These are phyloP conservation scores for Chytriomyces sp. DNA, from an alignment of 192 early-diverging fungal species.

Conservation along the genomic window DNA sequence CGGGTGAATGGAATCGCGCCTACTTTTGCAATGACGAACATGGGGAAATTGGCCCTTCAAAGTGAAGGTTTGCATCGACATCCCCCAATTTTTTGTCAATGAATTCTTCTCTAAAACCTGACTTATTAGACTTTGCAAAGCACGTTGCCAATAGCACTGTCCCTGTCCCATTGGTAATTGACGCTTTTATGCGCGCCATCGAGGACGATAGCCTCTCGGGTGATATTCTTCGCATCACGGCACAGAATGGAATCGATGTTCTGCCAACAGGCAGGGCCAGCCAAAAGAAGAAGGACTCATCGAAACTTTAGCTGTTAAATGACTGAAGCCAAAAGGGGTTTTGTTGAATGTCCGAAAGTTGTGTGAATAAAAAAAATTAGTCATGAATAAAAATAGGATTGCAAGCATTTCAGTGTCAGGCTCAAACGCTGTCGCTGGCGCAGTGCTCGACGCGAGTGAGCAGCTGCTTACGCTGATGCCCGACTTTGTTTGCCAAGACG, in stretches of 20 bases:
- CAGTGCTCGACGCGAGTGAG: no score
- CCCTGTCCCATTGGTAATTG: slow-evolving; percentile 49
- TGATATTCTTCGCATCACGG: slow-evolving; percentile 35
- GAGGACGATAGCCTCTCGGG: slow-evolving; percentile 52
- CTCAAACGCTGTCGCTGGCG: no score
- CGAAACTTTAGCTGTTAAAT: no score
- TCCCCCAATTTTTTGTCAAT: neutral
- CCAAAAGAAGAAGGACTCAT: no score
- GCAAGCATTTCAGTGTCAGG: no score
- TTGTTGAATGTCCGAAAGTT: no score
- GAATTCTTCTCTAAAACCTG: neutral
- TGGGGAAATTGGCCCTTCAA: slow-evolving; percentile 16
- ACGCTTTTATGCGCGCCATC: slow-evolving; percentile 53
- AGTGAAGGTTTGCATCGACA: slow-evolving; percentile 15
- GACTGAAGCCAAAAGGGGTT: no score
- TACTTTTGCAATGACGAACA: slow-evolving; percentile 44
- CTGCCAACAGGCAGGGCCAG: slow-evolving; percentile 6
- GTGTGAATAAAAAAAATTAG: no score
- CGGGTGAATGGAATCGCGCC: slow-evolving; percentile 49
- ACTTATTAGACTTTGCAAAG: slow-evolving; percentile 10
- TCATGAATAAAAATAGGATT: no score
- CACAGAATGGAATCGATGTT: slow-evolving; percentile 37
- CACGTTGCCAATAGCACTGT: slow-evolving; percentile 29
- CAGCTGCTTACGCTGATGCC: no score
- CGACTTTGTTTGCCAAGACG: no score